Conservation (phyloP, 768 basidiomycete genomes). For the Xerocomus potaroensis region DNA sequence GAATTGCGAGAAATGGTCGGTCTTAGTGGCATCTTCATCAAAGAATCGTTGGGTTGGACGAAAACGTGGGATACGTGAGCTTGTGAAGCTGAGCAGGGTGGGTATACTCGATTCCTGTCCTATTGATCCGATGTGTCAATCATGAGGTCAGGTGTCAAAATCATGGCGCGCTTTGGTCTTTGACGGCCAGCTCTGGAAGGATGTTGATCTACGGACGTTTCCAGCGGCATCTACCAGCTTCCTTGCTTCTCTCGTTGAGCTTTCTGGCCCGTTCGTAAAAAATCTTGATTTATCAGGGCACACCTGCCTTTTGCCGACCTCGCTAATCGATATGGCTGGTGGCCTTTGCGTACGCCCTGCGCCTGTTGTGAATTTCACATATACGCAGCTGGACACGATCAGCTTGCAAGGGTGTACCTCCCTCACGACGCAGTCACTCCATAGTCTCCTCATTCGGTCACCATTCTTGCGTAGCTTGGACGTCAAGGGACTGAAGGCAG, state of each 20-base stretch:
- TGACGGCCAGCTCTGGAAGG: conserved; percentile 84
- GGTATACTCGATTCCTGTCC: conserved; percentile 29
- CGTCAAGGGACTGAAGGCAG: conserved; percentile 64
- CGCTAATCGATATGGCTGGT: conserved; percentile 50
- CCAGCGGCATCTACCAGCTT: conserved; percentile 49
- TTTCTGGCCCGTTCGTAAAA: conserved; percentile 62
- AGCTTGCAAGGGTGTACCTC: conserved; percentile 70
- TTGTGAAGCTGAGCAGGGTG: conserved; percentile 78
- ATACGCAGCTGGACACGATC: conserved; percentile 67
- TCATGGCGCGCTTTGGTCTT: conserved; percentile 70
- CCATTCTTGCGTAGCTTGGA: conserved; percentile 54
- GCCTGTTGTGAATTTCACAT: conserved; percentile 29
- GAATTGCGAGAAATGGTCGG: conserved; percentile 53
- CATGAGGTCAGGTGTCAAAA: conserved; percentile 60
- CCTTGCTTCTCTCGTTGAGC: conserved; percentile 48
- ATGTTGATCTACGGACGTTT: conserved; percentile 60
- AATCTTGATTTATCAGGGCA: conserved; percentile 63
- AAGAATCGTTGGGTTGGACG: conserved; percentile 72
- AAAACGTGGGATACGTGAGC: conserved; percentile 68
- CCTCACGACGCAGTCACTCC: conserved; percentile 63
- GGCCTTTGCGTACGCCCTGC: conserved; percentile 45
- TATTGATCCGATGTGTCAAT: conserved; percentile 12
- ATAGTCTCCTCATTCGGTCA: conserved; percentile 64
- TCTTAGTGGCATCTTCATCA: conserved; percentile 53
- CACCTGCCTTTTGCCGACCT: conserved; percentile 42